Evolutionary conservation across 192 early-diverging fungal species (phyloP).

Genomic region (Borealophlyctis nickersoniae): DNA sequence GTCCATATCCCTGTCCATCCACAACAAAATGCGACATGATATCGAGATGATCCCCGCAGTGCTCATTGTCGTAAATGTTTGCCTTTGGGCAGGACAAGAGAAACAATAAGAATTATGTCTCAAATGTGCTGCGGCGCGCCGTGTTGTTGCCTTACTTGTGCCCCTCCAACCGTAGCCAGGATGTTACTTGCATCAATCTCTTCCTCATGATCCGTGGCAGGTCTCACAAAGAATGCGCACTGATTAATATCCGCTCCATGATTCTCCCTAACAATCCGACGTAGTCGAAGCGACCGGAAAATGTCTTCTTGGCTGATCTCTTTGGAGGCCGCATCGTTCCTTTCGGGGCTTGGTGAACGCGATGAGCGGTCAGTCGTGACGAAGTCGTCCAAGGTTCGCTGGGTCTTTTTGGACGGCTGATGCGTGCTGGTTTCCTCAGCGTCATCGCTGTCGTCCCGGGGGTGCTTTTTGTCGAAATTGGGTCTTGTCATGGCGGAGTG

Average conservation of each 20-base stretch:
- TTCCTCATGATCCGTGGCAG: not conserved
- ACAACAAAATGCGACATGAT: conserved; percentile 88
- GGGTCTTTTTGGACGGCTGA: not conserved
- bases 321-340: not conserved
- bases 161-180: conserved; percentile 23
- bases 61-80: conserved; percentile 89
- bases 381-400: not conserved
- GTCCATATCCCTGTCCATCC: conserved; percentile 20
- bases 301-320: conserved; percentile 37
- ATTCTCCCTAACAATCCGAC: conserved; percentile 88
- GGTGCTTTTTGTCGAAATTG: too few relatives aligned
- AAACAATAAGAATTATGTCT: not conserved
- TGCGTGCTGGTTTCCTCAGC: too few relatives aligned
- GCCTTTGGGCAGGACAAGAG: conserved; percentile 39
- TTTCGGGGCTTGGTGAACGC: not conserved
- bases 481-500: too few relatives aligned
- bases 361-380: not conserved
- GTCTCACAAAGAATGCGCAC: conserved; percentile 56
- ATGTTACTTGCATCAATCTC: conserved; percentile 18
- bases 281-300: conserved; percentile 72
- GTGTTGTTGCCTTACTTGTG: conserved; percentile 33
- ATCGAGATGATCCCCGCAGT: conserved; percentile 89
- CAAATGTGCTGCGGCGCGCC: not conserved
- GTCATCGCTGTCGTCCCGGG: too few relatives aligned
- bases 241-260: conserved; percentile 74